Percentiles rank a stretch among this genome's conserved stretches.
Evolutionary conservation across 805 yeast species (phyloP).

Genomic region (Cyberlindnera xishuangbannaensis): DNA sequence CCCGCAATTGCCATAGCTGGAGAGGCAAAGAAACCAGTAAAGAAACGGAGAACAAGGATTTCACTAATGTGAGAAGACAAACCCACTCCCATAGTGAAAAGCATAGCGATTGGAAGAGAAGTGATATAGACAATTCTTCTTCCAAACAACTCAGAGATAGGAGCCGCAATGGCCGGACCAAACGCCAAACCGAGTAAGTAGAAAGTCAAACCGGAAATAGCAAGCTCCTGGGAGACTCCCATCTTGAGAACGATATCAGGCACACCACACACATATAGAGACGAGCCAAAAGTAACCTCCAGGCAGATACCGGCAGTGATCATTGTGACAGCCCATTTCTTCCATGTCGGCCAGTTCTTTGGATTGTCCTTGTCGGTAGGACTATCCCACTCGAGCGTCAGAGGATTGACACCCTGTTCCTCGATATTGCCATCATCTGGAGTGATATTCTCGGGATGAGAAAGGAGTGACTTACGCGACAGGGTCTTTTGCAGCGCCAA

Average conservation of each 20-base stretch:
- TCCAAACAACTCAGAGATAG: constrained; percentile 65
- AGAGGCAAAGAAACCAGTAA: constrained; percentile 70
- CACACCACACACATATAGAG: constrained; percentile 62
- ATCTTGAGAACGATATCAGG: constrained; percentile 44
- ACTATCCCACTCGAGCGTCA: constrained; percentile 51
- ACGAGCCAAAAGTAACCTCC: constrained; percentile 70
- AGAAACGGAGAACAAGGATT: constrained; percentile 63
- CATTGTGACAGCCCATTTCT: constrained; percentile 62
- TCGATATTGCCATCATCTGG: too few relatives aligned
- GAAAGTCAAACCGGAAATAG: constrained; percentile 62
- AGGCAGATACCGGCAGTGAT: constrained; percentile 59
- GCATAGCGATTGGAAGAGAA: constrained; percentile 61
- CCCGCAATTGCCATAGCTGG: constrained; percentile 83
- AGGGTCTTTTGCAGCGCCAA: constrained; percentile 22
- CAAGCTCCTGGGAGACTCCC: constrained; percentile 53
- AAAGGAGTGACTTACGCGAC: constrained; percentile 21
- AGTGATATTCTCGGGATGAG: too few relatives aligned
- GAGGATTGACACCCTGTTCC: constrained; percentile 33
- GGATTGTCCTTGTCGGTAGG: constrained; percentile 62
- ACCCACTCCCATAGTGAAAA: constrained; percentile 72
- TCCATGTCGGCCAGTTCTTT: constrained; percentile 58
- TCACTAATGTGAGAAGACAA: constrained; percentile 54
- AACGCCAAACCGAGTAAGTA: constrained; percentile 66
- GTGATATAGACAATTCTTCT: constrained; percentile 54
- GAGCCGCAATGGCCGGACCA: constrained; percentile 70